Conservation (phyloP, 129 eudicot species). For the Lonicera japonica region DNA sequence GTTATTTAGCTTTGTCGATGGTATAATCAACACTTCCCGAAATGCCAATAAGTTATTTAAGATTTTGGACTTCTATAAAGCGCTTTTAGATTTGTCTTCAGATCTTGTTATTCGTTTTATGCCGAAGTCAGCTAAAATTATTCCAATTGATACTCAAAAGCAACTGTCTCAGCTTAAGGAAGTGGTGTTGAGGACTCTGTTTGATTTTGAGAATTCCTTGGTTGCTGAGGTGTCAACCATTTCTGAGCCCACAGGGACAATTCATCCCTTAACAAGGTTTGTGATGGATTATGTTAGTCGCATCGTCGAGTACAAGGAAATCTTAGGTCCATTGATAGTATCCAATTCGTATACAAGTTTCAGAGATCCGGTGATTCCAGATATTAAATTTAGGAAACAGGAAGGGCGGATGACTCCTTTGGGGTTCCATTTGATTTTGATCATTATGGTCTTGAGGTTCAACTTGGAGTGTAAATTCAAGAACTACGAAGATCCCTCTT, state of each 20-base stretch:
- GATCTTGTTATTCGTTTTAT: conserved; percentile 10
- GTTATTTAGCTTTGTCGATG: conserved; percentile 21
- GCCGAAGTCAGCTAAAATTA: not conserved
- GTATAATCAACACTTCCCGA: conserved; percentile 12
- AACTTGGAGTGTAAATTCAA: conserved; percentile 21
- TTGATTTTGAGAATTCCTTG: conserved; percentile 16
- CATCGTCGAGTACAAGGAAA: conserved; percentile 15
- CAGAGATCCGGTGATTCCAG: not conserved
- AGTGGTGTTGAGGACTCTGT: conserved; percentile 9
- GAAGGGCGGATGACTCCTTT: conserved; percentile 9
- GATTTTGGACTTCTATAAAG: conserved; percentile 15
- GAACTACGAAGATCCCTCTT: conserved; percentile 3
- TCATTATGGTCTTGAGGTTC: conserved; percentile 14
- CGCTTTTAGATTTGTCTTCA: conserved; percentile 10
- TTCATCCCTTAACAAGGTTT: conserved; percentile 14
- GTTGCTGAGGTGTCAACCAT: conserved; percentile 13
- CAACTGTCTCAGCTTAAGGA: conserved; percentile 6
- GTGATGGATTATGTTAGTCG: conserved; percentile 19
- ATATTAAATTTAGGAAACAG: not conserved
- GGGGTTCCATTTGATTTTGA: conserved; percentile 25
- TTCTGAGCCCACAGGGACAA: conserved; percentile 10
- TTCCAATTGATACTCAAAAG: not conserved
- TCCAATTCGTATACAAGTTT: conserved; percentile 11
- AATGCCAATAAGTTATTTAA: conserved; percentile 13
- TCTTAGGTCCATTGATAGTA: conserved; percentile 10